Conservation (phyloP, 2,329 filamentous ascomycete genomes). For the Aureobasidium sp. region DNA sequence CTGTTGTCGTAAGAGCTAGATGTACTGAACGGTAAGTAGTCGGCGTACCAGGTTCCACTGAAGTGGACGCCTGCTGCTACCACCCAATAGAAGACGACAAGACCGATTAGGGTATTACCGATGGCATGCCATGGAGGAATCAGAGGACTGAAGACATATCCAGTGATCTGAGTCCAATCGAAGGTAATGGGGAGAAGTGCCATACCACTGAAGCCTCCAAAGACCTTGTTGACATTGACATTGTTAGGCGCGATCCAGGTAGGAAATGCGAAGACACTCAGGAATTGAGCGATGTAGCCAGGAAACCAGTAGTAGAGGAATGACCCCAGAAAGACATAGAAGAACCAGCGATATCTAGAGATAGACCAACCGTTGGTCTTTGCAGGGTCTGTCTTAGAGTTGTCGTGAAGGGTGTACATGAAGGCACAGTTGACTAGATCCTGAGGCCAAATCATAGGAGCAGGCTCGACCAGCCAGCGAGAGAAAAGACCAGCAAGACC, state of each 20-base stretch:
- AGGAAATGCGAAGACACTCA: constrained; percentile 81
- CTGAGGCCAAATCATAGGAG: constrained; percentile 77
- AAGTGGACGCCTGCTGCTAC: constrained; percentile 63
- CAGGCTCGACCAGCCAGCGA: constrained; percentile 71
- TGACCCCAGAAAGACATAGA: constrained; percentile 58
- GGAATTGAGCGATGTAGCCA: constrained; percentile 69
- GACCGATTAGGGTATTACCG: constrained; percentile 18
- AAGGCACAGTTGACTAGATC: constrained; percentile 45
- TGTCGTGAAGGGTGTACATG: constrained; percentile 77
- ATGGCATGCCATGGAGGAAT: constrained; percentile 58
- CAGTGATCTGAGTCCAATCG: constrained; percentile 69
- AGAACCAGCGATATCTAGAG: constrained; percentile 76
- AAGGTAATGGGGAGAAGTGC: constrained; percentile 62
- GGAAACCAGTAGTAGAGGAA: constrained; percentile 84
- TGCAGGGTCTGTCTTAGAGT: constrained; percentile 56
- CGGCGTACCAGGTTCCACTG: constrained; percentile 67
- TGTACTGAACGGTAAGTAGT: constrained; percentile 79
- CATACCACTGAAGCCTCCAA: constrained; percentile 76
- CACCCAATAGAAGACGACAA: constrained; percentile 52
- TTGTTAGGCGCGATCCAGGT: constrained; percentile 83
- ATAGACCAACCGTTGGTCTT: constrained; percentile 61
- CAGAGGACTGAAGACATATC: constrained; percentile 58
- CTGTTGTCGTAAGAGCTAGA: constrained; percentile 78
- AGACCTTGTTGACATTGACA: constrained; percentile 73
- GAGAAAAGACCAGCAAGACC: constrained; percentile 74